Evolutionary conservation across 768 basidiomycete species (phyloP), one percentile per base, ranked within the genome.

Genomic region (Hirschioporus abietinus): DNA sequence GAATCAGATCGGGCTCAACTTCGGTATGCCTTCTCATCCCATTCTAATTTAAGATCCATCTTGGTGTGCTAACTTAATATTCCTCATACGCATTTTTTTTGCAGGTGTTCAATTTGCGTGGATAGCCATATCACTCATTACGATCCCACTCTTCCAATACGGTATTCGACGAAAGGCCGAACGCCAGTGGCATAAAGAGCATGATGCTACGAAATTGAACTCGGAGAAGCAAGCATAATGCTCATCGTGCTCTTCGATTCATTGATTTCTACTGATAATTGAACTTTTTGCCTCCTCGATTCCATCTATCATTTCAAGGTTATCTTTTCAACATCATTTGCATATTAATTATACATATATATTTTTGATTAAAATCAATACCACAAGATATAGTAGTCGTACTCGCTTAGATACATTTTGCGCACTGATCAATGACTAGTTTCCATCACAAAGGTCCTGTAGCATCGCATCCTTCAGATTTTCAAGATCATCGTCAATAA

Each of bases 31-130:
- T 15, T 52, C 42, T 15, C 12, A 15, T 5, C 18, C 6, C 10
- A 24, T 10, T 61, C 30, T 30, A 30, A 30, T 30, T 30, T 30
- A 3, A 30, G 30, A 30, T 30, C 30, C n/a, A n/a, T n/a, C n/a
- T n/a, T n/a, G n/a, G n/a, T n/a, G n/a, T n/a, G 18, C 60, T 61
- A 26, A 61, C 60, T 35, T n/a, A 10, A 18, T 35, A 61, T 61
- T 9, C 26, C n/a, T n/a, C n/a, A n/a, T n/a, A 52, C 3, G 42
- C 15, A 12, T 52, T 1, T 52, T 2, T 52, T 20, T 35, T 6
- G 35, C 9, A 24, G 87, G 84, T 15, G 76, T 90, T 2, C 78
- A 88, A 25, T 70, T 89, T 62, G 82, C 74, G 7, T 89, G 88
- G 88, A 76, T 81, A 1, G 73, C 72, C 3, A 72, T 89, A 23